A percentile compares a stretch with the other conserved stretches of the same genome.
phyloP scores from a whole-genome alignment of 495 filamentous ascomycete species.

The Parathielavia hyrcaniae region DNA sequence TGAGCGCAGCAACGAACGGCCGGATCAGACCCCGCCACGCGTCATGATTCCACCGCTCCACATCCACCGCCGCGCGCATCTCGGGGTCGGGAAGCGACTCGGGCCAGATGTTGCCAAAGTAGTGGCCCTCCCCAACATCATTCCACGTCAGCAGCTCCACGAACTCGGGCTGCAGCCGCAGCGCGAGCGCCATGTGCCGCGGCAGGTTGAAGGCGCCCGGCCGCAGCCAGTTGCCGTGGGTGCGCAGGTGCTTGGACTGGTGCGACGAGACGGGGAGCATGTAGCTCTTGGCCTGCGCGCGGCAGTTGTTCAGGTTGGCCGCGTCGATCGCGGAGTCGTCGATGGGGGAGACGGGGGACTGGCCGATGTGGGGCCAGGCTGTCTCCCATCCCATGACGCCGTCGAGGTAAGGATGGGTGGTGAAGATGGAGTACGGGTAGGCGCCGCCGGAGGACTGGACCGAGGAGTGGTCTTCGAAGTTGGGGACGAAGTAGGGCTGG shows the following conservation, averaged over 20 bases:
- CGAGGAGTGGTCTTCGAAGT: slow-evolving; percentile 9
- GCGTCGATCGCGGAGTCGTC: not conserved
- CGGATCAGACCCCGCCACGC: not conserved
- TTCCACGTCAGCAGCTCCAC: slow-evolving; percentile 56
- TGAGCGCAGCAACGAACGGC: not conserved
- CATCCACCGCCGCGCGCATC: not conserved
- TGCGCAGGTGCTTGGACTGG: slow-evolving; percentile 54
- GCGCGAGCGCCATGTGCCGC: slow-evolving; percentile 56
- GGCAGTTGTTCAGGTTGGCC: not conserved
- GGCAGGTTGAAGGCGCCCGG: slow-evolving; percentile 60
- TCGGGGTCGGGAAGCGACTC: not conserved
- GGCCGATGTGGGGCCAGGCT: slow-evolving; percentile 4
- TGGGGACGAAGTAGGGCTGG: slow-evolving; percentile 50
- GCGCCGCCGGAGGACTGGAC: not conserved
- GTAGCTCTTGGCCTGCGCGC: slow-evolving; percentile 23
- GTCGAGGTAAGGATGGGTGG: slow-evolving; percentile 4
- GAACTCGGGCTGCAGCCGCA: slow-evolving; percentile 54
- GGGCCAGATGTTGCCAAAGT: slow-evolving; percentile 44
- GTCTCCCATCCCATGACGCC: slow-evolving; percentile 10
- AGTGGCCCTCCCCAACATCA: slow-evolving; percentile 66
- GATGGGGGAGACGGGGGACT: not conserved
- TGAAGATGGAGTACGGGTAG: slow-evolving; percentile 12
- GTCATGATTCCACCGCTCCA: slow-evolving; percentile 2
- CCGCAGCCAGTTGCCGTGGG: slow-evolving; percentile 63
- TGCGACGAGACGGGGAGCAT: slow-evolving; percentile 68